Base-by-base conservation (phyloP, 202 grass and related monocot genomes). In the Setaria italica region DNA sequence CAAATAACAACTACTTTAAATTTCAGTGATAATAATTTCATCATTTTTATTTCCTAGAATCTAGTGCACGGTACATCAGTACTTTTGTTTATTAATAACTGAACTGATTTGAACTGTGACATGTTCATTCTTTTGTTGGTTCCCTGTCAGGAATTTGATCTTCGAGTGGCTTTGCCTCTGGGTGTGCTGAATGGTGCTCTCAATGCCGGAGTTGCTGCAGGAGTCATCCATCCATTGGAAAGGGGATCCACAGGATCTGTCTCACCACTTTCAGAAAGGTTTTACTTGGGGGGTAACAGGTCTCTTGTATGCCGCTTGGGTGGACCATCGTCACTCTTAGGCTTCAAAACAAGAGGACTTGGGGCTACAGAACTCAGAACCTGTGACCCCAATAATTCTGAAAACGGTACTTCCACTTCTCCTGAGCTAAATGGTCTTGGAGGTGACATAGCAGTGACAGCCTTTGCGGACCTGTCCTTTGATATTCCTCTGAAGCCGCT, bases 401-500 rank as follows among this genome's bases (percentile, higher is more conserved):
- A 80, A 77, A 88, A 62, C 65, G 77, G 46, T 71, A 69, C 76
- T 62, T 65, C 83, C 29, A 46, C 21, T 76, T 88, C 75, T 72
- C 89, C 87, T 35, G 83, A 89, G 68, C 12, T 75, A 53, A 85
- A 89, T 92, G 81, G 76, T 15, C 16, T n/a, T 32, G 90, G 88
- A 60, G 84, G 93, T 74, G 84, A 92, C 77, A 70, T 95, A 63
- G 88, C 91, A 34, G 20, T 94, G 43, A 94, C 84, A 60, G 86
- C 88, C 25, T 98, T 95, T 67, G 93, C 91, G 56, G 96, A 99
- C 81, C 81, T 95, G 10, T 94, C 91, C 77, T 99, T 95, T 90
- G 95, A 98, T 91, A 80, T 95, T 39, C 93, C 93, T 68, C 60
- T 94, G 63, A 92, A 88, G 75, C 30, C 85, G 0, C 91, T 95